These are phyloP conservation scores for Rubia occidens DNA, from an alignment of 305 asterid genomes.

Conservation along the genomic window DNA sequence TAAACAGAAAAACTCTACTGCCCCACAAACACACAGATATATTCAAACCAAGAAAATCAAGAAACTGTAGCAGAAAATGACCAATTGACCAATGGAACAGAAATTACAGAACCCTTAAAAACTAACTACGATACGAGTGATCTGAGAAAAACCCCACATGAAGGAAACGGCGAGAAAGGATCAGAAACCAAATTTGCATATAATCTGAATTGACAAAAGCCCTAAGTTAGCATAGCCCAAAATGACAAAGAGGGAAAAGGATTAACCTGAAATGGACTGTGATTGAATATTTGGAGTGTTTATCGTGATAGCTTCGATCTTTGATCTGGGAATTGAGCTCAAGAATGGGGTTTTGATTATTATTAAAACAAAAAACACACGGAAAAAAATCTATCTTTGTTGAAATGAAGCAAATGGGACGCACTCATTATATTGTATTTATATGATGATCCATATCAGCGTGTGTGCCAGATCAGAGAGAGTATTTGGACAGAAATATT, in stretches of 20 bases:
- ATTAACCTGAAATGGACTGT: constrained; percentile 12
- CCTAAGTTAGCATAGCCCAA: not conserved
- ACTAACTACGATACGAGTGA: constrained; percentile 22
- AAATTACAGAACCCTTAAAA: constrained; percentile 22
- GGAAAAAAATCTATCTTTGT: constrained; percentile 7
- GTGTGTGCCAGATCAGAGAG: constrained; percentile 2
- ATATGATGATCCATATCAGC: not conserved
- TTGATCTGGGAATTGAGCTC: constrained; percentile 21
- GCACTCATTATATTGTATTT: not conserved
- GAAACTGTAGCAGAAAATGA: constrained; percentile 15
- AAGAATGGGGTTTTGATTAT: constrained; percentile 28
- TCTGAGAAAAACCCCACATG: constrained; percentile 18
- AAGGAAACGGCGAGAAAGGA: constrained; percentile 6
- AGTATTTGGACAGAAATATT: constrained; percentile 40
- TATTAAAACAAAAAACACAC: not conserved
- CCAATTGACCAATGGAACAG: constrained; percentile 32
- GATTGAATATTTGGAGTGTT: constrained; percentile 20
- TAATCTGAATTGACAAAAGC: constrained; percentile 15
- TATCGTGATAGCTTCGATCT: constrained; percentile 14
- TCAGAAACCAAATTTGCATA: constrained; percentile 22
- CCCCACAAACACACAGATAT: constrained; percentile 2
- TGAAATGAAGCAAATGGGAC: not conserved
- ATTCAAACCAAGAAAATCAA: not conserved
- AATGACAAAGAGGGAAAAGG: not conserved
- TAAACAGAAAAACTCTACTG: constrained; percentile 9